phyloP scores from a whole-genome alignment of 306 rosid species.

The Cicer chorassanicum region DNA sequence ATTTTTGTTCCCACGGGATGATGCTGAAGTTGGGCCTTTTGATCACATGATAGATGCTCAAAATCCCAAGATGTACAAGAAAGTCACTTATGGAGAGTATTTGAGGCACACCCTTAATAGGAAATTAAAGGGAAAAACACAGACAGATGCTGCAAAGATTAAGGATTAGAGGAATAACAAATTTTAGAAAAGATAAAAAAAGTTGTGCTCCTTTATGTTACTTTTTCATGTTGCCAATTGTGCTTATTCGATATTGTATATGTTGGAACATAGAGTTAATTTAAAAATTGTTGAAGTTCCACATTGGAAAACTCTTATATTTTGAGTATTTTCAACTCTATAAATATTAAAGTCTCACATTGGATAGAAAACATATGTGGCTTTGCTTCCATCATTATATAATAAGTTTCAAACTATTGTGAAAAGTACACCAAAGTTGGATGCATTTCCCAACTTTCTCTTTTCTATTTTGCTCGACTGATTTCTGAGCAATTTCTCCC shows the following conservation, averaged over 20 bases:
- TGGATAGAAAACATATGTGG: no score
- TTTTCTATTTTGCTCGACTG: no score
- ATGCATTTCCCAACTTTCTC: no score
- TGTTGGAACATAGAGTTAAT: no score
- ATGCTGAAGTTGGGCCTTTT: constrained; percentile 43
- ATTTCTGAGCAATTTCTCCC: no score
- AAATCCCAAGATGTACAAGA: constrained; percentile 44
- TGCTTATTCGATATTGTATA: not conserved
- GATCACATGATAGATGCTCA: constrained; percentile 33
- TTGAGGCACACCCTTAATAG: constrained; percentile 36
- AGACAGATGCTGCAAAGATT: constrained; percentile 30
- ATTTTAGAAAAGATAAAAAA: not conserved
- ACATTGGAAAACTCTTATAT: no score
- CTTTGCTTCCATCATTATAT: no score
- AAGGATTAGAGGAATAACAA: not conserved
- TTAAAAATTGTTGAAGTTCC: no score
- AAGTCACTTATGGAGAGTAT: constrained; percentile 51
- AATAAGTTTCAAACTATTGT: no score
- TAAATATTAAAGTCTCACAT: no score
- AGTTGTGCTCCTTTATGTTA: not conserved
- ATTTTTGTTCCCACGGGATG: constrained; percentile 42
- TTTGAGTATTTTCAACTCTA: no score
- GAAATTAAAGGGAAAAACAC: constrained; percentile 48
- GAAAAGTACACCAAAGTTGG: no score
- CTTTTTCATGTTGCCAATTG: not conserved